Evolutionary conservation across 106 monocot genomes (phyloP).

Genomic region (Phalaenopsis aphrodite): DNA sequence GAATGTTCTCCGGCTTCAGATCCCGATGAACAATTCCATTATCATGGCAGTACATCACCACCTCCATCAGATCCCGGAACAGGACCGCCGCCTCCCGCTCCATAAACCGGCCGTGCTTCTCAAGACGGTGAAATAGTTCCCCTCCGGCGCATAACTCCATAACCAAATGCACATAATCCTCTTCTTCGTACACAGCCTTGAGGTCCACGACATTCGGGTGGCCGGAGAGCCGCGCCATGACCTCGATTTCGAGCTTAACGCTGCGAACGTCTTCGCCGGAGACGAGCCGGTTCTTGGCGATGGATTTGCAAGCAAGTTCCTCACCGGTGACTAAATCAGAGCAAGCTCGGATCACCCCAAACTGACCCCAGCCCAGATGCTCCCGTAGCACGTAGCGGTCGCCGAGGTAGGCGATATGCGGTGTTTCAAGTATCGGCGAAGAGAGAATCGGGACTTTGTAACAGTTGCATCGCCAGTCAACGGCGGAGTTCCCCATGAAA

Average conservation of each 20-base stretch:
- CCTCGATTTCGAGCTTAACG: conserved; percentile 88
- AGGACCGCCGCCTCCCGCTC: conserved; percentile 54
- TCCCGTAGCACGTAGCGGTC: conserved; percentile 54
- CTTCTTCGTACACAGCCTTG: conserved; percentile 86
- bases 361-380: conserved; percentile 85
- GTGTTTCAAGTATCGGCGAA: conserved; percentile 50
- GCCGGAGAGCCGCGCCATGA: conserved; percentile 80
- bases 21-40: conserved; percentile 91
- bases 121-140: conserved; percentile 73
- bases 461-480: conserved; percentile 18
- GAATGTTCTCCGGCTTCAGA: conserved; percentile 91
- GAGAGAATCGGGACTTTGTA: conserved; percentile 51
- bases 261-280: conserved; percentile 56
- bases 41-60: conserved; percentile 73
- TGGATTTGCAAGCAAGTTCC: conserved; percentile 81
- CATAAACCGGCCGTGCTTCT: conserved; percentile 54
- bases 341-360: conserved; percentile 81
- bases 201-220: conserved; percentile 85
- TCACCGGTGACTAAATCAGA: conserved; percentile 51
- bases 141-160: conserved; percentile 95
- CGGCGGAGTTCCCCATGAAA: background rate
- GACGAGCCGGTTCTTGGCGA: conserved; percentile 71
- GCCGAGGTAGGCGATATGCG: conserved; percentile 46
- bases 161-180: conserved; percentile 61
- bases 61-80: conserved; percentile 72